Evolutionary conservation across 164 flowering plant species (phyloP), one percentile per base, ranked within the genome.

Genomic region (Chimonanthus praecox): DNA sequence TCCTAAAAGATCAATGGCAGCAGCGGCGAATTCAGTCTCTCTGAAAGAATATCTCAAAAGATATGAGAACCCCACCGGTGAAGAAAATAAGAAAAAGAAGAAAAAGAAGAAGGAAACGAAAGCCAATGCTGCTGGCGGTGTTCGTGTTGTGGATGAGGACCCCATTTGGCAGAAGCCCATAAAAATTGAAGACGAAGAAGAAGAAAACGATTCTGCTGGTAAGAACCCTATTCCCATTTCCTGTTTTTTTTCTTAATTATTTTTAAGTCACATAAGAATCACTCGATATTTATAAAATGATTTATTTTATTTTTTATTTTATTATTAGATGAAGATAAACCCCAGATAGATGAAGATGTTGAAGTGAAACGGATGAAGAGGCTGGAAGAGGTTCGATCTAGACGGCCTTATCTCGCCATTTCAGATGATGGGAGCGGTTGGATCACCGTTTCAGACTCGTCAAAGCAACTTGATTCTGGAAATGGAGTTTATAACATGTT

Each of bases 341-440:
- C 99, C 15, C 86, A 80, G 68, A 76, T 95, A 66, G 86, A 93
- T 67, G 99, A 95, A 83, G 97, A 91, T 72, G 86, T 95, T 58
- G 96, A 95, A 76, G 96, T 93, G 44, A 91, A 85, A 78, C 79
- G 94, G 45, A 87, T 95, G 95, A 90, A 84, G 82, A 87, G 94
- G 79, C 73, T 91, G 75, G 99, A 95, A 74, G 87, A 75, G 62
- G 60, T 91, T 61, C 89, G 85, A 54, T 60, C 84, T 2, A 80
- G 75, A 68, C 87, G 92, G 11, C 85, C 94, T 4, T 87, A 87
- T 73, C 83, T 87, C 79, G 80, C 83, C n/a, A 82, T 91, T 58
- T 88, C 96, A 47, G 97, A 90, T 76, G 98, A 95, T 80, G 99
- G 98, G 64, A 95, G 98, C 78, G 99, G 99, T 16, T 95, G 99